phyloP scores from a whole-genome alignment of 1,284 basidiomycete genomes.

The Stereum hirsutum region DNA sequence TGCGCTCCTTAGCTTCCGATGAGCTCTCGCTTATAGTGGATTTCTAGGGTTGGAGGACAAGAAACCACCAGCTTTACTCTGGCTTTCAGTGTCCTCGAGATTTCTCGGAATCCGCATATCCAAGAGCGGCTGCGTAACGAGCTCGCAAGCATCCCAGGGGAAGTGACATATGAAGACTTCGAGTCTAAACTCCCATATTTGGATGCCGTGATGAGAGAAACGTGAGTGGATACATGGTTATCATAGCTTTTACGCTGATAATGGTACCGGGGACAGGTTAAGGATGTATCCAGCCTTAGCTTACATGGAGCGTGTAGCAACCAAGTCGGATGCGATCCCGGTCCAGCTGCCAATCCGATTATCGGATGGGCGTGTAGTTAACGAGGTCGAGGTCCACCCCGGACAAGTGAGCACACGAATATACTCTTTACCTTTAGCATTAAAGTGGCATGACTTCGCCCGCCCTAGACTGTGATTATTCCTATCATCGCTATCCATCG shows the following conservation, averaged over 20 bases:
- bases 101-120: constrained; percentile 17
- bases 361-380: not conserved
- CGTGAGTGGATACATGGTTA: too few relatives aligned
- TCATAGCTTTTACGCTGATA: too few relatives aligned
- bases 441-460: not conserved
- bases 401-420: too few relatives aligned
- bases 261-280: too few relatives aligned
- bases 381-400: not conserved
- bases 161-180: constrained; percentile 22
- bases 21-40: not conserved
- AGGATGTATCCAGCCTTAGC: not conserved
- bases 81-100: constrained; percentile 16
- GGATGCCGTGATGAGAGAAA: constrained; percentile 18
- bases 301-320: not conserved
- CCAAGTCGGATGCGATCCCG: not conserved
- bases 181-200: constrained; percentile 18
- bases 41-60: constrained; percentile 14
- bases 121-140: constrained; percentile 19
- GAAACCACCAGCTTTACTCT: constrained; percentile 17
- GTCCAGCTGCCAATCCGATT: not conserved
- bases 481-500: not conserved
- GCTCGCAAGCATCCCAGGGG: constrained; percentile 11
- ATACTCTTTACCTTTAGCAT: too few relatives aligned
- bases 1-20: not conserved
- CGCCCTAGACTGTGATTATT: not conserved